A percentile compares a stretch with the other conserved stretches of the same genome.
Evolutionary conservation across 2,329 filamentous ascomycete genomes (phyloP).

Genomic region (Hypoxylon sp.): DNA sequence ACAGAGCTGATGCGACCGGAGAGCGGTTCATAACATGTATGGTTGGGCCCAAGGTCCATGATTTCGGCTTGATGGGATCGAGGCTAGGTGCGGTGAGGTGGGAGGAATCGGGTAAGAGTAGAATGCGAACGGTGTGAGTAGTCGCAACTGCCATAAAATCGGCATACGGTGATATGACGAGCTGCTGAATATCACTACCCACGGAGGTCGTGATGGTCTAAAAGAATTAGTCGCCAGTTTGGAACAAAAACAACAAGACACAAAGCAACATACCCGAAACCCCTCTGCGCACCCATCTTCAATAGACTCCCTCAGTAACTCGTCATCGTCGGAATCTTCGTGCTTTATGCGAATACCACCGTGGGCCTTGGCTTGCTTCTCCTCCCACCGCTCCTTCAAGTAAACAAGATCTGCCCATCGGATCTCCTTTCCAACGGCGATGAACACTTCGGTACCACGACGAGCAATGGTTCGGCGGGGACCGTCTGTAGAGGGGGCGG

Average conservation of each 20-base stretch:
- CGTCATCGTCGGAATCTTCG: conserved; percentile 54
- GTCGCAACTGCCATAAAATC: conserved; percentile 88
- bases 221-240: conserved; percentile 23
- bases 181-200: conserved; percentile 83
- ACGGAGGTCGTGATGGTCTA: conserved; percentile 81
- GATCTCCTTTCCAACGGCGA: conserved; percentile 87
- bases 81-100: conserved; percentile 76
- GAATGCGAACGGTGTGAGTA: conserved; percentile 86
- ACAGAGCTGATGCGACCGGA: conserved; percentile 80
- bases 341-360: conserved; percentile 55
- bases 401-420: conserved; percentile 87
- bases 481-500: conserved; percentile 50
- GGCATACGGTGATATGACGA: conserved; percentile 82
- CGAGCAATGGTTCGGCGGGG: conserved; percentile 76
- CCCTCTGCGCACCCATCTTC: conserved; percentile 48
- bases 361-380: conserved; percentile 49
- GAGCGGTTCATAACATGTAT: conserved; percentile 89
- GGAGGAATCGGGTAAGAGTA: conserved; percentile 81
- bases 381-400: conserved; percentile 71
- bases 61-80: conserved; percentile 78
- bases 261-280: conserved; percentile 56
- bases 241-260: background rate
- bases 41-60: conserved; percentile 90
- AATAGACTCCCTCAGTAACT: conserved; percentile 43
- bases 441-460: conserved; percentile 87